Percentiles rank a stretch among this genome's conserved stretches.
Evolutionary conservation across 139 green algal genomes (phyloP).

Genomic region (Bryopsis sp.): DNA sequence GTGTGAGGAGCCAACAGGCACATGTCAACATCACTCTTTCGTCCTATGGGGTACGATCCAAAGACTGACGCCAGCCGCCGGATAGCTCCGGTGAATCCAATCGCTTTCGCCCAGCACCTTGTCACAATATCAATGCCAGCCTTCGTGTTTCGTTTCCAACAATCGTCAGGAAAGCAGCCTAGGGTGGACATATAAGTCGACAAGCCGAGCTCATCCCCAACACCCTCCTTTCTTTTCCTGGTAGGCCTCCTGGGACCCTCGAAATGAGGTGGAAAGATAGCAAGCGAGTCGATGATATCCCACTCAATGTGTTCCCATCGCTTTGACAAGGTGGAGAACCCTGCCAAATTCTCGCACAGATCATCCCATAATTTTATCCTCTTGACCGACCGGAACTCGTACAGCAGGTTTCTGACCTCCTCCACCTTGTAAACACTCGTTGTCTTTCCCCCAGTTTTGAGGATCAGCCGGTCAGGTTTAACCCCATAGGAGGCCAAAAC

Average conservation of each 20-base stretch:
- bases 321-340: background rate
- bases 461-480: background rate
- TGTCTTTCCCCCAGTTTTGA: background rate
- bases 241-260: background rate
- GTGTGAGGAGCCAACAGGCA: background rate
- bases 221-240: background rate
- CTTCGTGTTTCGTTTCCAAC: background rate
- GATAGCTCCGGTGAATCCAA: background rate
- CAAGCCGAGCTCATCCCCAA: background rate
- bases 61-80: background rate
- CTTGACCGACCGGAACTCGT: background rate
- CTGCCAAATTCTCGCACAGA: background rate
- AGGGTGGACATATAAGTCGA: background rate
- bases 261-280: background rate
- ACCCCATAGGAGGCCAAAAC: background rate
- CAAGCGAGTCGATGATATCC: background rate
- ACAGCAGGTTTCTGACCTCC: background rate
- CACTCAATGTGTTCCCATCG: background rate
- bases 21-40: background rate
- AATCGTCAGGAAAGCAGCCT: background rate
- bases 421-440: background rate
- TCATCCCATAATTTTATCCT: background rate
- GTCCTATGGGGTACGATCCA: background rate
- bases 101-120: background rate
- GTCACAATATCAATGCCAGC: background rate